phyloP scores from a whole-genome alignment of 75 land plant species.

The Isoetes taiwanensis region DNA sequence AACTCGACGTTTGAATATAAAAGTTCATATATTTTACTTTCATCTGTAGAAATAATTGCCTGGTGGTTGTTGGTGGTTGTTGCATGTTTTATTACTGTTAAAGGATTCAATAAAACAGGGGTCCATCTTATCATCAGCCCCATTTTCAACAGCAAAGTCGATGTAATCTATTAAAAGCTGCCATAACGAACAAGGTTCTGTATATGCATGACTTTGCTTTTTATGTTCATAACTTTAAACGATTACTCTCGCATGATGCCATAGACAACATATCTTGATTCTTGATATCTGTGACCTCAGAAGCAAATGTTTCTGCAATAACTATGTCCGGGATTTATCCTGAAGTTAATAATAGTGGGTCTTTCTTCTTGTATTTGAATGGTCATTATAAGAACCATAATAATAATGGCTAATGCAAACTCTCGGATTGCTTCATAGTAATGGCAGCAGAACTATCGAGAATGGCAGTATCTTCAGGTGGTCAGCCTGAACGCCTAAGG shows the following conservation, averaged over 20 bases:
- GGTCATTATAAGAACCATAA: too few relatives aligned
- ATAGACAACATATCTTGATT: slow-evolving; percentile 91
- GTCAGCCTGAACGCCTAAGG: slow-evolving; percentile 30
- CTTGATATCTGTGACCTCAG: slow-evolving; percentile 67
- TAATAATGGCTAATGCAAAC: background rate
- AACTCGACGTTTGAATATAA: too few relatives aligned
- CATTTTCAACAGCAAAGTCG: slow-evolving; percentile 64
- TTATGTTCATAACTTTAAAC: background rate
- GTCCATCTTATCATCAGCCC: slow-evolving; percentile 74
- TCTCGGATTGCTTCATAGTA: slow-evolving; percentile 31
- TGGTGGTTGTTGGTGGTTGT: too few relatives aligned
- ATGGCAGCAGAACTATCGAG: slow-evolving; percentile 92
- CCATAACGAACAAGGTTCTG: slow-evolving; percentile 51
- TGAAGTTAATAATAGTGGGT: slow-evolving; percentile 83
- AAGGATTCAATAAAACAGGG: slow-evolving; percentile 29
- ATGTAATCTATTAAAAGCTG: slow-evolving; percentile 78
- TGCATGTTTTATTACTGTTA: too few relatives aligned
- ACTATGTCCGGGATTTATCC: slow-evolving; percentile 88
- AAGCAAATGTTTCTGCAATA: slow-evolving; percentile 65
- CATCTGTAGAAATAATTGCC: too few relatives aligned
- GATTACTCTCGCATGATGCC: background rate
- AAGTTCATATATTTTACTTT: too few relatives aligned
- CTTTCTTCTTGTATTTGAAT: too few relatives aligned
- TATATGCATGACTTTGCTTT: background rate
- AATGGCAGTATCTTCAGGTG: background rate